A percentile compares a stretch with the other conserved stretches of the same genome.
phyloP scores from a whole-genome alignment of 148 eudicot species.

The Vaccinium darrowii region DNA sequence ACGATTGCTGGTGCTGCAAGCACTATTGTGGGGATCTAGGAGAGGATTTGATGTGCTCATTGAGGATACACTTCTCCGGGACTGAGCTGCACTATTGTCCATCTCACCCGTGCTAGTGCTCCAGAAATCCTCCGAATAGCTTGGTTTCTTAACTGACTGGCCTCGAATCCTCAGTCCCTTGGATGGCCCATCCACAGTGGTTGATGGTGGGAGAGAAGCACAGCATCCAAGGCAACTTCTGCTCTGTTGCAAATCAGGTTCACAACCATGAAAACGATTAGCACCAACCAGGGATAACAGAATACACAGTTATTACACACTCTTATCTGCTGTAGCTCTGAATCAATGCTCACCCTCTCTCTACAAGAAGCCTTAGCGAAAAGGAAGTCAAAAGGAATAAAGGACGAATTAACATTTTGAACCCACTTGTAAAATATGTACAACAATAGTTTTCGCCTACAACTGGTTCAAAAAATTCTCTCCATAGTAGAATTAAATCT shows the following conservation, averaged over 20 bases:
- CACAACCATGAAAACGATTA: slow-evolving; percentile 15
- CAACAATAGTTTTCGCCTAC: neutral
- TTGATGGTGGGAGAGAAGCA: slow-evolving; percentile 51
- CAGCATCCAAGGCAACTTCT: slow-evolving; percentile 93
- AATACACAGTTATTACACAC: neutral
- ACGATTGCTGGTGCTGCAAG: slow-evolving; percentile 52
- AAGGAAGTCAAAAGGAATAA: neutral
- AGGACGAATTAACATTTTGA: neutral
- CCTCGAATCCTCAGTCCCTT: slow-evolving; percentile 68
- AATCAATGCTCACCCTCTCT: neutral
- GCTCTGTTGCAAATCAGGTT: slow-evolving; percentile 79
- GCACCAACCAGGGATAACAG: neutral
- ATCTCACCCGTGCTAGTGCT: slow-evolving; percentile 72
- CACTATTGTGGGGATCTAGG: slow-evolving; percentile 36
- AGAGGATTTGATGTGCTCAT: slow-evolving; percentile 61
- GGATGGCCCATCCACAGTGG: slow-evolving; percentile 65
- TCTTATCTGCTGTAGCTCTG: neutral
- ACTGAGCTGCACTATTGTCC: slow-evolving; percentile 71
- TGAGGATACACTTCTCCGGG: slow-evolving; percentile 73
- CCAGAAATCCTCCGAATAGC: slow-evolving; percentile 56
- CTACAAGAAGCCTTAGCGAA: neutral
- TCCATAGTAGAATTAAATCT: neutral
- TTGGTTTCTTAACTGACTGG: slow-evolving; percentile 42
- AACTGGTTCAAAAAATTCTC: too few species aligned
- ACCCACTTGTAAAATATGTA: neutral